Evolutionary conservation across 768 basidiomycete genomes (phyloP).

Genomic region (Scleroderma bovista): DNA sequence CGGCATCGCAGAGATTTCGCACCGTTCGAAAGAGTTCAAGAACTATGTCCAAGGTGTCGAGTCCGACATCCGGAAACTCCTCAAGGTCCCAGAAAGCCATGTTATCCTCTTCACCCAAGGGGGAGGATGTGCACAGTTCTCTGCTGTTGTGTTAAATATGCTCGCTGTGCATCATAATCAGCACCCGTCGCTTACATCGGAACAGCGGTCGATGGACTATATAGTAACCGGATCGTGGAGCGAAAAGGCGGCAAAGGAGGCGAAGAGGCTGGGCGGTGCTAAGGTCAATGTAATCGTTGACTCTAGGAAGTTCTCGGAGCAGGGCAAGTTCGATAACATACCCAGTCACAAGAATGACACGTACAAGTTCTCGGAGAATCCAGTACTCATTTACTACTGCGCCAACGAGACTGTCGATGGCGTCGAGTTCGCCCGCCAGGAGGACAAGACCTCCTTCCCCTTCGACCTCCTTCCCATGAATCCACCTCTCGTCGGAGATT

Average conservation of each 20-base stretch:
- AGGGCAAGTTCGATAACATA: slow-evolving; percentile 70
- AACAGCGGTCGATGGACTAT: slow-evolving; percentile 75
- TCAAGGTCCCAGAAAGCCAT: slow-evolving; percentile 80
- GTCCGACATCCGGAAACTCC: slow-evolving; percentile 64
- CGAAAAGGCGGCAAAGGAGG: slow-evolving; percentile 81
- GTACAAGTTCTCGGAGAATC: slow-evolving; percentile 59
- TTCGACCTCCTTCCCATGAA: slow-evolving; percentile 62
- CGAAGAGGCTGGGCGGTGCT: slow-evolving; percentile 55
- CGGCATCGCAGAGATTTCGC: slow-evolving; percentile 93
- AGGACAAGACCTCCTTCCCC: slow-evolving; percentile 67
- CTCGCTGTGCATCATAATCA: slow-evolving; percentile 79
- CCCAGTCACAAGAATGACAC: slow-evolving; percentile 68
- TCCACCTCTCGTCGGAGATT: slow-evolving; percentile 86
- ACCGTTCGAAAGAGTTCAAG: slow-evolving; percentile 87
- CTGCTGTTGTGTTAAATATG: slow-evolving; percentile 87
- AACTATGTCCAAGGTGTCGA: slow-evolving; percentile 60
- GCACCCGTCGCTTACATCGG: slow-evolving; percentile 49
- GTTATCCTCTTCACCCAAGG: slow-evolving; percentile 90
- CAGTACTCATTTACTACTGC: slow-evolving; percentile 95
- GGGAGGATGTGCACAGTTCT: slow-evolving; percentile 89
- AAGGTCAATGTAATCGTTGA: slow-evolving; percentile 69
- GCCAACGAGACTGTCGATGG: slow-evolving; percentile 99
- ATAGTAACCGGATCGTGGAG: slow-evolving; percentile 92
- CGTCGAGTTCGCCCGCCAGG: slow-evolving; percentile 71
- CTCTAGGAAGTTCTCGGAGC: slow-evolving; percentile 52